A percentile compares a stretch with the other conserved stretches of the same genome.
phyloP scores from a whole-genome alignment of 306 rosid species.

The Cucumis melo region DNA sequence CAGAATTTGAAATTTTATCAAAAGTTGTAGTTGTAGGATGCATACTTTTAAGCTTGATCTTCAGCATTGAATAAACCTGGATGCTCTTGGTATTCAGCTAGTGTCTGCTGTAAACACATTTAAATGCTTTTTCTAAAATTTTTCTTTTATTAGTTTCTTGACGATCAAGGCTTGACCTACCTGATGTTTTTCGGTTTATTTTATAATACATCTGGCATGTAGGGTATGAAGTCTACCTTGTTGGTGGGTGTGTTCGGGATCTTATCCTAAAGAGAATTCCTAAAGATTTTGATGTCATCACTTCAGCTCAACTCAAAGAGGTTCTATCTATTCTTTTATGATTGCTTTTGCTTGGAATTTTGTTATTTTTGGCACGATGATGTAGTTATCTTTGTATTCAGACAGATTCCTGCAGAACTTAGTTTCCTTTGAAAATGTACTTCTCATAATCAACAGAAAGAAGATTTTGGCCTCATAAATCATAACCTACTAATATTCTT shows the following conservation, averaged over 20 bases:
- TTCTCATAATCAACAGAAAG: neutral
- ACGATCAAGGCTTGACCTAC: no score
- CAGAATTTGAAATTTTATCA: neutral
- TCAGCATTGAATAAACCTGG: neutral
- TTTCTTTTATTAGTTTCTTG: neutral
- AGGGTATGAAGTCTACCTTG: conserved; percentile 33
- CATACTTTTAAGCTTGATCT: neutral
- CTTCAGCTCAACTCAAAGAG: conserved; percentile 26
- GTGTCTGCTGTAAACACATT: neutral
- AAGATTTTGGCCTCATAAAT: neutral
- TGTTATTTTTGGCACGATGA: neutral
- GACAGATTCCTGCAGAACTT: neutral
- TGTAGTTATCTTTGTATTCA: neutral
- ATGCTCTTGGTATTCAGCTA: neutral
- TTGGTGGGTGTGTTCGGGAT: conserved; percentile 40
- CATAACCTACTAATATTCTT: neutral
- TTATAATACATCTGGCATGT: neutral
- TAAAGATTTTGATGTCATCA: conserved; percentile 27
- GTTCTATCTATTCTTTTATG: conserved; percentile 3
- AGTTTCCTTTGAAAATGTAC: neutral
- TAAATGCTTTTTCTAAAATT: neutral
- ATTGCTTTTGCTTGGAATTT: neutral
- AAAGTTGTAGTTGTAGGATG: neutral
- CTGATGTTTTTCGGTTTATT: neutral
- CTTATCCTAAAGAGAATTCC: conserved; percentile 28